Percentiles rank a stretch among this genome's conserved stretches.
Evolutionary conservation across 331 rosid species (phyloP).

Genomic region (Ulmus americana): DNA sequence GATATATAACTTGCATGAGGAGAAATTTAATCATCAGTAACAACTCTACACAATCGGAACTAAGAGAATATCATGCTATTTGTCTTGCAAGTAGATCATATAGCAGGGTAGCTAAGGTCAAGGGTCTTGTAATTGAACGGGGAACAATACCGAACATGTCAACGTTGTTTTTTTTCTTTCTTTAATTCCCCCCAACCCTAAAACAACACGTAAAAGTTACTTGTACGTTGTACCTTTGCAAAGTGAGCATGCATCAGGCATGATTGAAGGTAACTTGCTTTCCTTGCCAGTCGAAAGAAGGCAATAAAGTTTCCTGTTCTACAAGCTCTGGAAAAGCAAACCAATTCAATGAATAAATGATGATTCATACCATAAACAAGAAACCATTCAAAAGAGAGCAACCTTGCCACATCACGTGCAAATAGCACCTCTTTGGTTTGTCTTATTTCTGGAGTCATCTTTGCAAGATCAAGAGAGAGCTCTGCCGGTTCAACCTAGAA

Average conservation of each 20-base stretch:
- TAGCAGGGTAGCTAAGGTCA: neutral
- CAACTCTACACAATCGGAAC: neutral
- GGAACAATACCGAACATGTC: neutral
- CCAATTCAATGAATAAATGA: conserved; percentile 23
- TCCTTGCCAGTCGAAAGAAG: conserved; percentile 81
- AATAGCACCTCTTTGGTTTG: conserved; percentile 83
- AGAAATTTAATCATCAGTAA: neutral
- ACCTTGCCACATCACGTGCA: conserved; percentile 97
- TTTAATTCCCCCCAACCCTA: neutral
- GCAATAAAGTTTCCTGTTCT: conserved; percentile 81
- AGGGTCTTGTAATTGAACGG: neutral
- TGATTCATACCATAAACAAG: conserved; percentile 9
- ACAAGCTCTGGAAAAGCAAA: conserved; percentile 73
- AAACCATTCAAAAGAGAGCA: conserved; percentile 18
- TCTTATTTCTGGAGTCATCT: conserved; percentile 94
- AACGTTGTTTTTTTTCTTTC: too few relatives aligned
- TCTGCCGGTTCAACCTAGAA: conserved; percentile 98
- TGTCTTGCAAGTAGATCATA: neutral
- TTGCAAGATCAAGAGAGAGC: conserved; percentile 98
- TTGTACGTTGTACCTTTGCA: conserved; percentile 89
- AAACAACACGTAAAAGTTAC: conserved; percentile 13
- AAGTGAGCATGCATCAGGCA: conserved; percentile 99
- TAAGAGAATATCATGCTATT: neutral
- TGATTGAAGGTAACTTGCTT: conserved; percentile 94
- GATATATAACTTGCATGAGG: neutral